These are phyloP conservation scores for Pholiota microspora DNA, from an alignment of 768 basidiomycete species.

Conservation along the genomic window DNA sequence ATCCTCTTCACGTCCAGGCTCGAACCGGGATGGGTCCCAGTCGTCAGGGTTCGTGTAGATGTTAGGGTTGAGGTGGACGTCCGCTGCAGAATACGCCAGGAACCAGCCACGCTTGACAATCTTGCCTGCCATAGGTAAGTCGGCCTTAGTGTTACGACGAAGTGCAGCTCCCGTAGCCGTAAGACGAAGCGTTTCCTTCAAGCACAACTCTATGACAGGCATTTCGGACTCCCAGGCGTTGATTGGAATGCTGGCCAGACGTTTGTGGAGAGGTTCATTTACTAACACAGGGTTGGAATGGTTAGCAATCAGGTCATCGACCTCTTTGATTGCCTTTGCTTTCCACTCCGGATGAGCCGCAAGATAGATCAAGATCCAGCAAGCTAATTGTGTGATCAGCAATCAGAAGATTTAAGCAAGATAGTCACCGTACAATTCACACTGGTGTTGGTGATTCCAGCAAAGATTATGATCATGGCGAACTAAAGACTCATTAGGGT, in stretches of 20 bases:
- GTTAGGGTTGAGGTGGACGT: constrained; percentile 32
- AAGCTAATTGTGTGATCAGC: constrained; percentile 21
- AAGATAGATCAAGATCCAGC: constrained; percentile 35
- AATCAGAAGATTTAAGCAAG: background rate
- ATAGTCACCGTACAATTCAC: constrained; percentile 26
- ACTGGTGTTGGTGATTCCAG: constrained; percentile 25
- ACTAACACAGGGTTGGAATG: constrained; percentile 22
- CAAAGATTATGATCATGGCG: constrained; percentile 32
- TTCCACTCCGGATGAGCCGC: constrained; percentile 34
- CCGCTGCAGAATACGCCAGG: constrained; percentile 30
- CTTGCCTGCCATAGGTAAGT: constrained; percentile 24
- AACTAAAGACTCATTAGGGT: constrained; percentile 3
- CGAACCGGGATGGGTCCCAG: constrained; percentile 35
- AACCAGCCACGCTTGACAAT: constrained; percentile 32
- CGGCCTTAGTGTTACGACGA: constrained; percentile 33
- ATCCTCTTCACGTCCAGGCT: constrained; percentile 26
- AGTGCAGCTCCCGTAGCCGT: constrained; percentile 25
- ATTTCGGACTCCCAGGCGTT: constrained; percentile 39
- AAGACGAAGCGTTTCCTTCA: constrained; percentile 39
- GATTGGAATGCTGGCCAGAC: constrained; percentile 32
- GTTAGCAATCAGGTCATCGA: constrained; percentile 27
- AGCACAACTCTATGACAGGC: constrained; percentile 33
- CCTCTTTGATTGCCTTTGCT: constrained; percentile 25
- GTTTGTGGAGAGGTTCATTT: constrained; percentile 30
- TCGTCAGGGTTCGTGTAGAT: constrained; percentile 32